Base-by-base conservation (phyloP, 768 basidiomycete genomes). In the Paxillus involutus region DNA sequence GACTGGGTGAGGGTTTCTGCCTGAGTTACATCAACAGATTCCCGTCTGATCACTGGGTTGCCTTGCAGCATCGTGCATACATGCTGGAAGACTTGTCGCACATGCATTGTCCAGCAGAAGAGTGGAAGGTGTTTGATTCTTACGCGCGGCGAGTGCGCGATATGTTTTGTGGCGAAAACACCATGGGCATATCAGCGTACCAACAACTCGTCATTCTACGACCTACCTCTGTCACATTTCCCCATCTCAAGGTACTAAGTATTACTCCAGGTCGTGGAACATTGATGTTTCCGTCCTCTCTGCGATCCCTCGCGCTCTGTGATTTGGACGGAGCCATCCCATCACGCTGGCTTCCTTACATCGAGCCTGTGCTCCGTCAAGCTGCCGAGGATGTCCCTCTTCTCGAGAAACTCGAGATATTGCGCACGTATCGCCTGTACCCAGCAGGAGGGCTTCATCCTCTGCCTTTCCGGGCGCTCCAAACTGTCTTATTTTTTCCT, bases 81-180 rank as follows among this genome's bases (percentile, higher is more conserved):
- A 13, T 12, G 5, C 35, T 11, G 32, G 32, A 37, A 29, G 12
- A 30, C 17, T 13, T 19, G n/a, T 19, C 39, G 39, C n/a, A 7
- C 6, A 43, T 63, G 30, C 49, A 45, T 9, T 63, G 58, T 44
- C 48, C 62, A 24, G 40, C 37, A 4, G 43, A 51, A 10, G 58
- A 60, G 11, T 62, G 61, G 61, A 42, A 21, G 11, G 24, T 40
- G 4, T 62, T 62, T 37, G 61, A 63, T 17, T 19, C 35, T 29
- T 60, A 62, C 29, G 61, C 61, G 6, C 44, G 47, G 46, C 61
- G 61, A 26, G 62, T 62, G 19, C 61, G 53, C 29, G 47, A 29
- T 3, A 39, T 63, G 26, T 17, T 48, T 5, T 53, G 61, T 30
- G 16, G 39, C 12, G 44, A 32, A 6, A 24, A 44, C 19, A 49